Conservation (phyloP, 164 flowering plant genomes). For the Brasenia schreberi region DNA sequence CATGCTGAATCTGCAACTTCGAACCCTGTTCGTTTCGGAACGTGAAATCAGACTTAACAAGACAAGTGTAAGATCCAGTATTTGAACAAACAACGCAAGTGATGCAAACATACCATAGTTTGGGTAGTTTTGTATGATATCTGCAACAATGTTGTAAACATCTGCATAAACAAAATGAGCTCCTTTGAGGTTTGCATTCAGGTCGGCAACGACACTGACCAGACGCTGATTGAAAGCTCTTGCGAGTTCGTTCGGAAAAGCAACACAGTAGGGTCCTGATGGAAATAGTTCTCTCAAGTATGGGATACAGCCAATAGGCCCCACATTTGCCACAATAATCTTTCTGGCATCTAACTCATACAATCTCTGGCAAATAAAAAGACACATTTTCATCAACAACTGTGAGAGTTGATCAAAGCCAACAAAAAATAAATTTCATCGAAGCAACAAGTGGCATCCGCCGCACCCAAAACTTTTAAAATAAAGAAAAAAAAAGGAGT, state of each 20-base stretch:
- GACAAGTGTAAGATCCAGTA: too few species aligned
- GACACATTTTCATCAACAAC: too few species aligned
- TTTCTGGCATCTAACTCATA: slow-evolving; percentile 54
- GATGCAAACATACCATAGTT: slow-evolving; percentile 33
- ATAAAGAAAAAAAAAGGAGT: too few species aligned
- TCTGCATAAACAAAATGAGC: slow-evolving; percentile 45
- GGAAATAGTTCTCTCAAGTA: slow-evolving; percentile 32
- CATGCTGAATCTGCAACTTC: slow-evolving; percentile 23
- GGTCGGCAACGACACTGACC: slow-evolving; percentile 28
- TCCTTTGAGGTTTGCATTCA: slow-evolving; percentile 21
- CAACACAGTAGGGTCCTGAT: slow-evolving; percentile 32
- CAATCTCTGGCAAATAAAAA: slow-evolving; percentile 31
- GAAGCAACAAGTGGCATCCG: too few species aligned
- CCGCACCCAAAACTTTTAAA: too few species aligned
- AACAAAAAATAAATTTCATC: too few species aligned
- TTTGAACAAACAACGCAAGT: too few species aligned
- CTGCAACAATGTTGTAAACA: slow-evolving; percentile 31
- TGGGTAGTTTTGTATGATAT: slow-evolving; percentile 28
- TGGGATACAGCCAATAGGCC: slow-evolving; percentile 81
- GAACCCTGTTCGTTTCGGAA: slow-evolving; percentile 22
- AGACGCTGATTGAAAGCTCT: slow-evolving; percentile 32
- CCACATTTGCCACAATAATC: slow-evolving; percentile 45
- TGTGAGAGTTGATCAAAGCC: too few species aligned
- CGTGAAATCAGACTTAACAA: background rate
- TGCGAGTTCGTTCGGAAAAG: slow-evolving; percentile 38